Base-by-base conservation (phyloP, 2,329 filamentous ascomycete species). In the Colletotrichum filicis region DNA sequence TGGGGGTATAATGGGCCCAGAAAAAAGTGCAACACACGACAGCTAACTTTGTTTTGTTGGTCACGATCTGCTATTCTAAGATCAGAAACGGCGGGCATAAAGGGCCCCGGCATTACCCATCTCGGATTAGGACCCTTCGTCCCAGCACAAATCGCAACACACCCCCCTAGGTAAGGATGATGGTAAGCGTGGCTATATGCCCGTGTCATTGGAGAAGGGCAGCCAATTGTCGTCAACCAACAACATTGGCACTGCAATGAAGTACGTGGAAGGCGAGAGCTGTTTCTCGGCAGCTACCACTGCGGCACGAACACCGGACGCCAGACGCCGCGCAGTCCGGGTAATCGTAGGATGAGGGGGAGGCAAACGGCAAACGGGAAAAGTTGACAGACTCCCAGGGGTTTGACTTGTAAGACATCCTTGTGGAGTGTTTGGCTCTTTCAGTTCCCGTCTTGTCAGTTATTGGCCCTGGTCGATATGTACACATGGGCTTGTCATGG, bases 51-150 rank as follows among this genome's bases (percentile, higher is more conserved):
- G 52, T 65, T 49, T 32, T 24, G 52, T 32, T 57, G 62, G 32
- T 65, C 62, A 65, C 62, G 62, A 65, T 65, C 53, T 65, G 24
- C 62, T 65, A 46, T 46, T 65, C 55, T 57, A 65, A 28, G 32
- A 65, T 30, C 62, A 56, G 26, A 56, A 57, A 26, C 52, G 12
- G 35, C 12, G 32, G 42, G 9, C 52, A 46, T 16, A 37, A 65
- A 57, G n/a, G 11, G n/a, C 30, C 14, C 52, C 62, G 62, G 62
- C 52, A 65, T 65, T 65, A 22, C 62, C 62, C 62, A 56, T 65
- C 62, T 57, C 8, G 62, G 62, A 65, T 35, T 65, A 65, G 62
- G 62, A 65, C 22, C 42, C 52, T 57, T 42, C 52, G 52, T 30
- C 32, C 53, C 14, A 5, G 53, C 11, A 42, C 52, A 56, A 55